These are phyloP conservation scores for Otatea glauca DNA, from an alignment of 176 grass and related monocot species.

Conservation along the genomic window DNA sequence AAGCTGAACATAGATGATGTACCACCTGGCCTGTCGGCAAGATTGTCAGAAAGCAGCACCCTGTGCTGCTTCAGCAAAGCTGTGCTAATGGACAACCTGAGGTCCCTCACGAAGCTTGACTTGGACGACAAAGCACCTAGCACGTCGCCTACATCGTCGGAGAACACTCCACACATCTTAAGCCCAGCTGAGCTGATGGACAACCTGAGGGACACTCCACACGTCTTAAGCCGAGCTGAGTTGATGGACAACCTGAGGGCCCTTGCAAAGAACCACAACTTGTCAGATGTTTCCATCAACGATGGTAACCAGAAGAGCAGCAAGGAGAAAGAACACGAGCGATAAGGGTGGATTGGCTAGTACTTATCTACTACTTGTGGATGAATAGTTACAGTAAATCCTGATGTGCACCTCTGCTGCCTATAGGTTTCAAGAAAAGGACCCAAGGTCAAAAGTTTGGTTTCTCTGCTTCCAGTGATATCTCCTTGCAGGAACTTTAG, in stretches of 20 bases:
- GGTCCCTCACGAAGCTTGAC: not conserved
- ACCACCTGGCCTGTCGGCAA: not conserved
- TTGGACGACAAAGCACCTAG: not conserved
- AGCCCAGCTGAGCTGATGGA: not conserved
- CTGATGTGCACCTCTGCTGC: not conserved
- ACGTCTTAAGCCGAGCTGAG: not conserved
- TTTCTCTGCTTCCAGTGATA: not conserved
- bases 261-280: slow-evolving; percentile 10
- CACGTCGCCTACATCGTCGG: not conserved
- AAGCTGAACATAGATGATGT: not conserved
- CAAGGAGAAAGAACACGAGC: not conserved
- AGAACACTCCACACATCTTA: not conserved
- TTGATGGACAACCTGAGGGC: not conserved
- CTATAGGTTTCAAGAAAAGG: not conserved
- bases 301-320: not conserved
- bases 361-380: not conserved
- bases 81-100: not conserved
- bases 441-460: not conserved
- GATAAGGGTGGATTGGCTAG: not conserved
- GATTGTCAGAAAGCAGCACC: not conserved
- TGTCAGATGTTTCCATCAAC: not conserved
- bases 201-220: not conserved
- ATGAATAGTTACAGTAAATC: not conserved
- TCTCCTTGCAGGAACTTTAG: not conserved
- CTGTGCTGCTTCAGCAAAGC: not conserved